phyloP scores from a whole-genome alignment of 306 rosid genomes.

The Castanopsis chinensis region DNA sequence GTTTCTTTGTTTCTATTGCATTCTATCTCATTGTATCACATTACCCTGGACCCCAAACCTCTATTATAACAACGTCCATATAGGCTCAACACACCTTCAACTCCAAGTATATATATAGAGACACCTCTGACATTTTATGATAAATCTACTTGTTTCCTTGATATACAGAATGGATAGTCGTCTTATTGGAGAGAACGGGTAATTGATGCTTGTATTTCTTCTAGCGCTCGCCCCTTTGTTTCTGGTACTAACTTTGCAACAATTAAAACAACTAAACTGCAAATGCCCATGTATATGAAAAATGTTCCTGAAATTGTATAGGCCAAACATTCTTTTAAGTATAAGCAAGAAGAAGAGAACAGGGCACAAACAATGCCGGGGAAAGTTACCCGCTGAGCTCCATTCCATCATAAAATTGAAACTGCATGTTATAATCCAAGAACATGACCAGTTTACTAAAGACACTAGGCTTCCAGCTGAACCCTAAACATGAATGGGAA shows the following conservation, averaged over 20 bases:
- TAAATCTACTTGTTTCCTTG: too few species aligned
- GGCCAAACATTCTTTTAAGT: neutral
- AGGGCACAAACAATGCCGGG: too few species aligned
- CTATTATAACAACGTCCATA: too few species aligned
- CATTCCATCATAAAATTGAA: constrained; percentile 41
- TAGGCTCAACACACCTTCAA: too few species aligned
- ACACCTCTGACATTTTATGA: too few species aligned
- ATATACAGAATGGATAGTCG: neutral
- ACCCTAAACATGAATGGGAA: constrained; percentile 42
- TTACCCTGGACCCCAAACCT: too few species aligned
- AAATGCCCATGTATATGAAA: constrained; percentile 27
- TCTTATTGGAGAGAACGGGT: neutral
- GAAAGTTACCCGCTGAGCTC: constrained; percentile 36
- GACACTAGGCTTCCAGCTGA: constrained; percentile 47
- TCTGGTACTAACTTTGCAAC: constrained; percentile 36
- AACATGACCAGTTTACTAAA: constrained; percentile 28
- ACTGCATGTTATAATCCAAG: constrained; percentile 33
- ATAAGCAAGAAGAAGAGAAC: neutral
- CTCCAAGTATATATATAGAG: too few species aligned
- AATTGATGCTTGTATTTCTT: constrained; percentile 39
- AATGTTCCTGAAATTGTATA: constrained; percentile 22
- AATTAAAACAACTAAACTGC: constrained; percentile 24
- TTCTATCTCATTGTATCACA: too few species aligned
- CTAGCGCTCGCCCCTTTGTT: constrained; percentile 34
- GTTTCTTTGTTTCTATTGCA: too few species aligned